A percentile compares a stretch with the other conserved stretches of the same genome.
phyloP scores from a whole-genome alignment of 2,329 filamentous ascomycete genomes.

The Colletotrichum navitas region DNA sequence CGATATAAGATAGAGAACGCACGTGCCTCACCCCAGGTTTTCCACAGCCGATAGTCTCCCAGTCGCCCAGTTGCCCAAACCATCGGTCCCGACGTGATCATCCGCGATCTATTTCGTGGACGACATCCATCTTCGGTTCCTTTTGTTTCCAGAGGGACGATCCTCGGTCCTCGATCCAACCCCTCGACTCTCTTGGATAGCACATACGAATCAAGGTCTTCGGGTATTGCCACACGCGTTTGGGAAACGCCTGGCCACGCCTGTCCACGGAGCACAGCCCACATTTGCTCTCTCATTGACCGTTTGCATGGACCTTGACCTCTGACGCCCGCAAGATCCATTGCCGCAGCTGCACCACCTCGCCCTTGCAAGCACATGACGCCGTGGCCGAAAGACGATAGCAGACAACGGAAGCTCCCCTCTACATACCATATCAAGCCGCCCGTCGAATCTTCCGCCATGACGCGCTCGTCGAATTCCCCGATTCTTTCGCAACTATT shows the following conservation, averaged over 20 bases:
- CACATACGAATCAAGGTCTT: not conserved
- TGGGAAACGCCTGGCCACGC: constrained; percentile 5
- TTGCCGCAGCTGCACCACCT: constrained; percentile 27
- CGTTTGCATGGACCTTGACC: constrained; percentile 37
- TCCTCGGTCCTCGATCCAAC: not conserved
- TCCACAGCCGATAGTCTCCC: constrained; percentile 4
- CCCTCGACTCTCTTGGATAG: not conserved
- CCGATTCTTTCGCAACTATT: constrained; percentile 70
- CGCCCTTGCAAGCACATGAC: constrained; percentile 31
- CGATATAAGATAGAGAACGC: constrained; percentile 19
- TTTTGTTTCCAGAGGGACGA: constrained; percentile 10
- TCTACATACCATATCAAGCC: not conserved
- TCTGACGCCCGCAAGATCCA: constrained; percentile 40
- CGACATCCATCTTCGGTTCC: constrained; percentile 14
- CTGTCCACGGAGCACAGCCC: constrained; percentile 22
- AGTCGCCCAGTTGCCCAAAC: constrained; percentile 9
- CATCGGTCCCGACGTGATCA: constrained; percentile 13
- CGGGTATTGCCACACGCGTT: not conserved
- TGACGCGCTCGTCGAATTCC: constrained; percentile 67
- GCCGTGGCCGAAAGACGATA: constrained; percentile 29
- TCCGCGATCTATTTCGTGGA: constrained; percentile 4
- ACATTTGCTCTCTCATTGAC: constrained; percentile 31
- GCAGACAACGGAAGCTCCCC: constrained; percentile 26
- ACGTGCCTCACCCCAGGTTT: constrained; percentile 38
- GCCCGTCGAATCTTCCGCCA: constrained; percentile 46